These are phyloP conservation scores for Yamadazyma epiphylla DNA, from an alignment of 1,139 yeast species.

Conservation along the genomic window DNA sequence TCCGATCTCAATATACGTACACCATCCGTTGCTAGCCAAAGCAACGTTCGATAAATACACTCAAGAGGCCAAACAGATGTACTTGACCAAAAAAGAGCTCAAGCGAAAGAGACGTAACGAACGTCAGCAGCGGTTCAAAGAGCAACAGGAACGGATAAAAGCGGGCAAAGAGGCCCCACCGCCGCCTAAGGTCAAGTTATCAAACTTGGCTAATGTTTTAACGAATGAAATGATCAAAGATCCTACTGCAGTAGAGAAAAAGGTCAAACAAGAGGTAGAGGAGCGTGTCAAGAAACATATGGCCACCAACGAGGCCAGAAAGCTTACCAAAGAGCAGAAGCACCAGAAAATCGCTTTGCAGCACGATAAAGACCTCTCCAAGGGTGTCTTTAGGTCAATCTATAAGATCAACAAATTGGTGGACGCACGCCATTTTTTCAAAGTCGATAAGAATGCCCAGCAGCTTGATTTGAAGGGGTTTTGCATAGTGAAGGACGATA, in stretches of 20 bases:
- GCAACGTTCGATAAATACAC: conserved; percentile 53
- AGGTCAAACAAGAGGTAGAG: conserved; percentile 66
- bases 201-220: conserved; percentile 79
- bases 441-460: conserved; percentile 75
- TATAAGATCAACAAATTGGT: conserved; percentile 52
- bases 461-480: conserved; percentile 67
- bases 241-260: conserved; percentile 81
- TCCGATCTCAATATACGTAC: conserved; percentile 61
- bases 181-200: conserved; percentile 79
- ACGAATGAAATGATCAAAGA: conserved; percentile 86
- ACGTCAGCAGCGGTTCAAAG: conserved; percentile 61
- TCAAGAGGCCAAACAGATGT: conserved; percentile 40
- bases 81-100: conserved; percentile 72
- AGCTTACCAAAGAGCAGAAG: conserved; percentile 55
- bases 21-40: conserved; percentile 72
- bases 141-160: conserved; percentile 71
- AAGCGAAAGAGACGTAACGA: conserved; percentile 72
- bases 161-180: conserved; percentile 87
- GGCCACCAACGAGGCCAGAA: conserved; percentile 57
- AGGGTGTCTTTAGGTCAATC: conserved; percentile 57
- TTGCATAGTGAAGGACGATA: conserved; percentile 35
- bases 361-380: conserved; percentile 36
- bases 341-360: conserved; percentile 47
- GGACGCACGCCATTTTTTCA: conserved; percentile 67
- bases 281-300: conserved; percentile 61